Evolutionary conservation across 2,329 filamentous ascomycete genomes (phyloP).

Genomic region (Fusarium poae): DNA sequence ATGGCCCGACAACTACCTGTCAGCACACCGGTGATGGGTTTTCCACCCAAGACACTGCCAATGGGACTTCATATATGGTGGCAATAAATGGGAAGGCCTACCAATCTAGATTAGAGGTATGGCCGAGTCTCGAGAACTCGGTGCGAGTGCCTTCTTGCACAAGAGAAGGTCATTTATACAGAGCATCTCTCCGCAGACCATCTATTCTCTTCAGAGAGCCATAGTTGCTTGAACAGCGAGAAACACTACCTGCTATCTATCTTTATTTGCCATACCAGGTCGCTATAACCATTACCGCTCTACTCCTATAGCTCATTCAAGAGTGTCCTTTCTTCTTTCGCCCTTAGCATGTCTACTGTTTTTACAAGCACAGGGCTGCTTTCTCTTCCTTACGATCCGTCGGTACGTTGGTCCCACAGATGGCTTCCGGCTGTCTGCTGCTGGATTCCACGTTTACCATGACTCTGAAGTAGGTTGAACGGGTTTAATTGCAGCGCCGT

Average conservation of each 20-base stretch:
- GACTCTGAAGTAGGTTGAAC: conserved; percentile 4
- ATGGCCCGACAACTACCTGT: background rate
- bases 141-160: background rate
- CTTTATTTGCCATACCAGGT: too few species aligned
- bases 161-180: background rate
- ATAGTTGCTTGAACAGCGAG: background rate
- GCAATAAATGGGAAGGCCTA: background rate
- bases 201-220: background rate
- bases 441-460: background rate
- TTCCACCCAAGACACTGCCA: background rate
- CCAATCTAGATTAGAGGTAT: too few species aligned
- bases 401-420: background rate
- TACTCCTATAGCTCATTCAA: background rate
- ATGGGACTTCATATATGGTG: background rate
- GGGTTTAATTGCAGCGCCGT: too few species aligned
- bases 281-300: background rate
- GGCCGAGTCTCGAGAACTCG: background rate
- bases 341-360: background rate
- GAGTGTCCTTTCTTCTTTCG: background rate
- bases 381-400: background rate
- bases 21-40: background rate
- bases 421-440: background rate
- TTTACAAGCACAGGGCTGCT: background rate
- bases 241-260: too few species aligned
- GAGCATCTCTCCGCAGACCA: background rate